Percentiles rank a stretch among this genome's conserved stretches.
phyloP scores from a whole-genome alignment of 768 basidiomycete species.

The Kwoniella botswanensis region DNA sequence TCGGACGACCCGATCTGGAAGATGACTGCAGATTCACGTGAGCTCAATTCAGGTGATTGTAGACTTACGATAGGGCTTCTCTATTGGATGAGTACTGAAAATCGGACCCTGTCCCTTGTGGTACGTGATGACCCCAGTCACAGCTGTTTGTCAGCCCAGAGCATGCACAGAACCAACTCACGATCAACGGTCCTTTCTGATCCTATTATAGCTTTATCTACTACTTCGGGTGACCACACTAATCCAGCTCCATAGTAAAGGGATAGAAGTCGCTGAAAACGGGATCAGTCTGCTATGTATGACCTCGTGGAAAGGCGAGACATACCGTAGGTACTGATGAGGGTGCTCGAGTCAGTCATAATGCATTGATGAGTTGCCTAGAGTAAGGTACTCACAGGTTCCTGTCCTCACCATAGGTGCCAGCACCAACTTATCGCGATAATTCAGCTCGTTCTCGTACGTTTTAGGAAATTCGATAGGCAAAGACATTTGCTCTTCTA shows the following conservation, averaged over 20 bases:
- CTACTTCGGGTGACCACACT: slow-evolving; percentile 95
- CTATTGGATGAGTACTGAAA: slow-evolving; percentile 90
- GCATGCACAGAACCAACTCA: slow-evolving; percentile 60
- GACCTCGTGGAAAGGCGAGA: background rate
- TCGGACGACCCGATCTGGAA: slow-evolving; percentile 93
- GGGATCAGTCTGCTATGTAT: background rate
- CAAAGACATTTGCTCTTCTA: slow-evolving; percentile 41
- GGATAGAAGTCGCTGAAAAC: slow-evolving; percentile 68
- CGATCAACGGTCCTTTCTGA: slow-evolving; percentile 82
- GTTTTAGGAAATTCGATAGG: slow-evolving; percentile 42
- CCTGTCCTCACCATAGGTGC: slow-evolving; percentile 99
- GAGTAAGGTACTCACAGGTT: slow-evolving; percentile 59
- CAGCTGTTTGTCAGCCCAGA: slow-evolving; percentile 63
- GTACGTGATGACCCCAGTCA: slow-evolving; percentile 85
- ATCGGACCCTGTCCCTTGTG: slow-evolving; percentile 77
- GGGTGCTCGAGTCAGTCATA: no score
- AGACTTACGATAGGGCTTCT: slow-evolving; percentile 73
- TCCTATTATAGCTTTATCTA: slow-evolving; percentile 94
- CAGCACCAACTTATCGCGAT: slow-evolving; percentile 87
- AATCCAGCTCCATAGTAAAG: slow-evolving; percentile 91
- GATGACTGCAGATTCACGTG: slow-evolving; percentile 63
- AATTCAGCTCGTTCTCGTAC: slow-evolving; percentile 62
- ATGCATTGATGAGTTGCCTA: background rate
- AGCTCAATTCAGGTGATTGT: slow-evolving; percentile 9
- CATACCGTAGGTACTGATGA: slow-evolving; percentile 7